Percentiles rank a stretch among this genome's conserved stretches.
phyloP scores from a whole-genome alignment of 108 stramenopile species.

The Nitzschia sp. region DNA sequence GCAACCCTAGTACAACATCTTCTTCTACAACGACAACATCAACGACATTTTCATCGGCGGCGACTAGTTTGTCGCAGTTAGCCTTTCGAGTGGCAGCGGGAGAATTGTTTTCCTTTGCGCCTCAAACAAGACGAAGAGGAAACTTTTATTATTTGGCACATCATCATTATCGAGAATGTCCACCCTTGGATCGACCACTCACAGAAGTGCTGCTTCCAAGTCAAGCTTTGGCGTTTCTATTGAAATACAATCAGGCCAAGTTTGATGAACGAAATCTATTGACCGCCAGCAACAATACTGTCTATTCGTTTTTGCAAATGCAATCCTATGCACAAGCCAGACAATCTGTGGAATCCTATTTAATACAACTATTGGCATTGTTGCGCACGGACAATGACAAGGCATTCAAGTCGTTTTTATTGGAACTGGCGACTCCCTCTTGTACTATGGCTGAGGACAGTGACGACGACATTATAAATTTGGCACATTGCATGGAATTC shows the following conservation, averaged over 20 bases:
- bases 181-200: constrained; percentile 3
- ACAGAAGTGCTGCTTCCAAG: constrained; percentile 30
- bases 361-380: background rate
- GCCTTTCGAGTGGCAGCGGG: constrained; percentile 50
- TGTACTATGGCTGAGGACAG: background rate
- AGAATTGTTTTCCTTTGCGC: constrained; percentile 17
- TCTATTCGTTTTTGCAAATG: background rate
- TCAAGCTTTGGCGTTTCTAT: constrained; percentile 40
- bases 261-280: constrained; percentile 32
- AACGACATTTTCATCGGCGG: background rate
- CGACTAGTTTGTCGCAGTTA: constrained; percentile 24
- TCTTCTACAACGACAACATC: background rate
- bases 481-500: constrained; percentile 29
- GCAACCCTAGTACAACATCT: background rate
- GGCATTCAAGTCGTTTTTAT: background rate
- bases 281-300: background rate
- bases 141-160: background rate
- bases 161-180: constrained; percentile 25
- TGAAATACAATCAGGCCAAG: constrained; percentile 28
- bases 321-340: background rate
- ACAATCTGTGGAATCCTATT: background rate
- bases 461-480: background rate
- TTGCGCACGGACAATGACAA: background rate
- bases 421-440: constrained; percentile 10
- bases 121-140: background rate